phyloP scores from a whole-genome alignment of 1,284 basidiomycete species.

The Fomitopsis betulina region DNA sequence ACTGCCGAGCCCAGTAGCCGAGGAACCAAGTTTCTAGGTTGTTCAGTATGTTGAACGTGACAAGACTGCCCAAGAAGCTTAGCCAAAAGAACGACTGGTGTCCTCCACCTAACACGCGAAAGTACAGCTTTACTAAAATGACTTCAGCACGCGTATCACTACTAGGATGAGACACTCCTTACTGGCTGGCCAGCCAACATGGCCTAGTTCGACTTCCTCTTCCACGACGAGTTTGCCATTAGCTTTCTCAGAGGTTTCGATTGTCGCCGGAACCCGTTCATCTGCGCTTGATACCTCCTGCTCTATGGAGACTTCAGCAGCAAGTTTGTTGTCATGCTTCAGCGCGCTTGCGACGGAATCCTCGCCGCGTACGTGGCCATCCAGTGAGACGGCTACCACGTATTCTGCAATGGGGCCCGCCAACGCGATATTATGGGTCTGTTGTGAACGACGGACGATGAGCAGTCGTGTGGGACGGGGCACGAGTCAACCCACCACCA shows the following conservation, averaged over 20 bases:
- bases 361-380: conserved; percentile 30
- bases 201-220: conserved; percentile 53
- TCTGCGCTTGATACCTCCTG: conserved; percentile 31
- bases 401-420: conserved; percentile 55
- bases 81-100: conserved; percentile 30
- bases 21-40: conserved; percentile 15
- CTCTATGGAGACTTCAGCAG: conserved; percentile 32
- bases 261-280: conserved; percentile 32
- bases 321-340: conserved; percentile 29
- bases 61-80: conserved; percentile 18
- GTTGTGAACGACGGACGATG: not conserved
- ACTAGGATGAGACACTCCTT: conserved; percentile 1
- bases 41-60: conserved; percentile 15
- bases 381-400: conserved; percentile 35
- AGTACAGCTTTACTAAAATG: conserved; percentile 25
- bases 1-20: conserved; percentile 18
- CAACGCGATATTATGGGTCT: conserved; percentile 41
- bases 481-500: conserved; percentile 47
- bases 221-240: conserved; percentile 43
- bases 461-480: conserved; percentile 44
- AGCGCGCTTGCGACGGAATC: conserved; percentile 40
- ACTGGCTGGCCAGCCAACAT: conserved; percentile 38
- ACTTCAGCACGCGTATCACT: not conserved
- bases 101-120: conserved; percentile 28
- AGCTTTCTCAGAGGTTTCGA: conserved; percentile 16